Evolutionary conservation across 2,329 filamentous ascomycete species (phyloP).

Genomic region (Bipolaris cookei): DNA sequence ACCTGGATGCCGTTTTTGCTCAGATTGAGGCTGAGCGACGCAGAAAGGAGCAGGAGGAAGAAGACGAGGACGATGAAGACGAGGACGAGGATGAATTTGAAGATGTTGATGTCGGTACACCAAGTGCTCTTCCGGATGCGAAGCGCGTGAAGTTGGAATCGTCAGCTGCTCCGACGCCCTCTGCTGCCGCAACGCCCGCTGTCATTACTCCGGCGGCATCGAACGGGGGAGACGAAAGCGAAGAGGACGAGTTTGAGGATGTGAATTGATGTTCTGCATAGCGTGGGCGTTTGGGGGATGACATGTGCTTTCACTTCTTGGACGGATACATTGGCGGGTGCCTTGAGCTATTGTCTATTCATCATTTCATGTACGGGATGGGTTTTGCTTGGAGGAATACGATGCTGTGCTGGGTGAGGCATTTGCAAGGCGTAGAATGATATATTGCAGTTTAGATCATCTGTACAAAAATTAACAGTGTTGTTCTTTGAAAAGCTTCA

Average conservation of each 20-base stretch:
- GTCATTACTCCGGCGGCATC: conserved; percentile 49
- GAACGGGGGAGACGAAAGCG: conserved; percentile 55
- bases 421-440: not conserved
- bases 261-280: conserved; percentile 41
- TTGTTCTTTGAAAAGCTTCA: not conserved
- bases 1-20: conserved; percentile 71
- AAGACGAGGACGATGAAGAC: conserved; percentile 48
- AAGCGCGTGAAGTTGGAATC: conserved; percentile 69
- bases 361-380: not conserved
- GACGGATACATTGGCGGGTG: not conserved
- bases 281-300: conserved; percentile 17
- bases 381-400: not conserved
- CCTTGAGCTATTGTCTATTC: not conserved
- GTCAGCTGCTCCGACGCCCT: conserved; percentile 45
- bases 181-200: conserved; percentile 42
- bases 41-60: conserved; percentile 53
- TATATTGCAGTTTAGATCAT: not conserved
- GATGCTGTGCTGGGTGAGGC: not conserved
- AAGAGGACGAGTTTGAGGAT: conserved; percentile 57
- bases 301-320: not conserved
- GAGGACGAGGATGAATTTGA: conserved; percentile 27
- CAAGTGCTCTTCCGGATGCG: conserved; percentile 48
- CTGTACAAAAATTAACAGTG: not conserved
- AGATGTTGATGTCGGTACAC: conserved; percentile 43
- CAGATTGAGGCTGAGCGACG: conserved; percentile 65